Base-by-base conservation (phyloP, 2,329 filamentous ascomycete genomes). In the Chrysoporthe puriensis region DNA sequence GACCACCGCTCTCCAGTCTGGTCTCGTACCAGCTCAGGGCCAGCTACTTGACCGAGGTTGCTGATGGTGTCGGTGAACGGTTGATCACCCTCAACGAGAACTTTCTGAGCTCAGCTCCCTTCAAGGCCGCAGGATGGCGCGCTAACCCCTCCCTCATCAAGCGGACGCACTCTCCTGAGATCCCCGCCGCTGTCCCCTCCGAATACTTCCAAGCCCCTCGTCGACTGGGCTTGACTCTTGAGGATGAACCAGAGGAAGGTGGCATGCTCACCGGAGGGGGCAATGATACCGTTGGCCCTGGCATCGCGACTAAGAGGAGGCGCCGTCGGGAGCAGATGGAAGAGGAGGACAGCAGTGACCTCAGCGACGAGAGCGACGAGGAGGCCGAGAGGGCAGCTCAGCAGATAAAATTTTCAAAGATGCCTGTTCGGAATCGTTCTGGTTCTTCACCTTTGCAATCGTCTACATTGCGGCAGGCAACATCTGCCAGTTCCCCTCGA, bases 401-500 rank as follows among this genome's bases (percentile, higher is more conserved):
- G 76, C 93, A 96, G 77, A 97, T 98, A 77, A 94, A 95, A 76
- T 99, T 99, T 79, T 89, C 91, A 61, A 98, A 98, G 80, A 95
- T 97, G 92, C 95, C 96, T 1, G 86, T 97, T 56, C 88, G 94
- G 42, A 89, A 89, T 72, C 89, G 95, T 66, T 92, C 94, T 36
- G 95, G 93, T 13, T 97, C 94, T 0, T 97, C 95, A 60, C 95
- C 95, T 3, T 89, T 92, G 48, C 90, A 93, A 72, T 87, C 85
- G 16, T 89, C 89, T 18, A 88, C 85, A 68, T 78, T 88, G 36
- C 84, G 84, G 57, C 88, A 90, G 69, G 83, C 85, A 3, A 80
- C 81, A 2, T 79, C 78, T 11, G 77, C 81, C 62, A 78, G 83
- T 2, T 85, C 85, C 2, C 84, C 84, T 6, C 80, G 84, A 4